A percentile compares a stretch with the other conserved stretches of the same genome.
Evolutionary conservation across 441 rosid genomes (phyloP).

Genomic region (Dalechampia spathulata): DNA sequence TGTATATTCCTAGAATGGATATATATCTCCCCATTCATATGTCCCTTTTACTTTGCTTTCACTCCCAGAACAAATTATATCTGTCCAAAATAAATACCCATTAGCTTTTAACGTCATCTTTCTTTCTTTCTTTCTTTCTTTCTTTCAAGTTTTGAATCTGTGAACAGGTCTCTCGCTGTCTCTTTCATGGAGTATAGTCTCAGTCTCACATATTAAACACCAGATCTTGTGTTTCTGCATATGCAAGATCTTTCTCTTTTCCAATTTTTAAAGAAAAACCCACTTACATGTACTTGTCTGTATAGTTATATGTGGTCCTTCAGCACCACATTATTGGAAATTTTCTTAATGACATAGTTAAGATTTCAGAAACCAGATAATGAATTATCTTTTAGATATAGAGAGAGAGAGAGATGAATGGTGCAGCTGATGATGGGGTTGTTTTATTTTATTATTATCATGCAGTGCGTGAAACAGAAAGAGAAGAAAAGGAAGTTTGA

Average conservation of each 20-base stretch:
- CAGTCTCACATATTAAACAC: neutral
- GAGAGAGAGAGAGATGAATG: too few species aligned
- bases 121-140: too few species aligned
- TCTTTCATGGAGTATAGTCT: constrained; percentile 8
- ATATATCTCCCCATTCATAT: neutral
- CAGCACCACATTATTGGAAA: neutral
- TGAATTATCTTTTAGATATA: too few species aligned
- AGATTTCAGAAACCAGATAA: too few species aligned
- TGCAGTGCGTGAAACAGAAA: too few species aligned
- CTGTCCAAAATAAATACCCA: constrained; percentile 8
- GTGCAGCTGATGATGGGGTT: too few species aligned
- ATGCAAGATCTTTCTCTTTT: too few species aligned
- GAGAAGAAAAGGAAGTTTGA: too few species aligned
- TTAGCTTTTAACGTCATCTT: constrained; percentile 14
- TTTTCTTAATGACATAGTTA: neutral
- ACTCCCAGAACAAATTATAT: constrained; percentile 16
- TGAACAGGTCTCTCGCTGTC: constrained; percentile 11
- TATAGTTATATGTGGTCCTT: constrained; percentile 7
- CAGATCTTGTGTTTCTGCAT: neutral
- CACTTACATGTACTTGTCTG: neutral
- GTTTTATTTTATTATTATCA: too few species aligned
- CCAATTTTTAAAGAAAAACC: neutral
- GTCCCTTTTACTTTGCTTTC: constrained; percentile 6
- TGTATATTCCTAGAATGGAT: too few species aligned
- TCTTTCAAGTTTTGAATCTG: neutral